Evolutionary conservation across 805 yeast species (phyloP).

Genomic region (Soucietia sequanensis): DNA sequence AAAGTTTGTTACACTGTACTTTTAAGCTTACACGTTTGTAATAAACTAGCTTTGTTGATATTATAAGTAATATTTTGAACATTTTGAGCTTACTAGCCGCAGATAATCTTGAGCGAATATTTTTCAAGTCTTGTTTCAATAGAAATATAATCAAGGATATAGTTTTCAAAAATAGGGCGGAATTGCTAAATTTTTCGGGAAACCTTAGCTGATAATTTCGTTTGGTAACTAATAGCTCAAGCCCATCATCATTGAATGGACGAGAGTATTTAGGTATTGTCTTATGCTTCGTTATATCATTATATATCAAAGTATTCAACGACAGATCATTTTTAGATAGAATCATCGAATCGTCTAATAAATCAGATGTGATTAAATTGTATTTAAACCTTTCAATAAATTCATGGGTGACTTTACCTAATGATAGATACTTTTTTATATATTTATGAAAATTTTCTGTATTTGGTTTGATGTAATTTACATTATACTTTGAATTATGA

Average conservation of each 20-base stretch:
- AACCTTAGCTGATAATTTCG: conserved; percentile 14
- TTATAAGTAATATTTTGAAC: conserved; percentile 29
- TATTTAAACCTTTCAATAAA: conserved; percentile 44
- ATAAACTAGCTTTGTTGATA: conserved; percentile 27
- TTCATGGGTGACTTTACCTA: conserved; percentile 13
- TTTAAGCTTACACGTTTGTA: conserved; percentile 19
- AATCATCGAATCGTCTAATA: conserved; percentile 40
- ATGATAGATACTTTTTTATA: conserved; percentile 27
- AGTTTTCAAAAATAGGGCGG: background rate
- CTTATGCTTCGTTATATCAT: conserved; percentile 1
- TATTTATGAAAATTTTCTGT: conserved; percentile 21
- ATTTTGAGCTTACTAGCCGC: conserved; percentile 16
- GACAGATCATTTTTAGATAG: conserved; percentile 43
- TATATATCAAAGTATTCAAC: conserved; percentile 14
- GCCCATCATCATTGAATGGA: conserved; percentile 21
- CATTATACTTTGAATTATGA: conserved; percentile 7
- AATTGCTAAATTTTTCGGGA: conserved; percentile 3
- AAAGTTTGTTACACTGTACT: conserved; percentile 22
- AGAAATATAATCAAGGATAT: conserved; percentile 23
- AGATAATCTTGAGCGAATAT: background rate
- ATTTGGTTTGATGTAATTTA: conserved; percentile 8
- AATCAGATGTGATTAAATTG: conserved; percentile 33
- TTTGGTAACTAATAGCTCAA: conserved; percentile 12
- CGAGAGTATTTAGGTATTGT: conserved; percentile 3
- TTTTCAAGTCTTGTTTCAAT: conserved; percentile 17